Base-by-base conservation (phyloP, 495 filamentous ascomycete genomes). In the Aspergillus sparsus region DNA sequence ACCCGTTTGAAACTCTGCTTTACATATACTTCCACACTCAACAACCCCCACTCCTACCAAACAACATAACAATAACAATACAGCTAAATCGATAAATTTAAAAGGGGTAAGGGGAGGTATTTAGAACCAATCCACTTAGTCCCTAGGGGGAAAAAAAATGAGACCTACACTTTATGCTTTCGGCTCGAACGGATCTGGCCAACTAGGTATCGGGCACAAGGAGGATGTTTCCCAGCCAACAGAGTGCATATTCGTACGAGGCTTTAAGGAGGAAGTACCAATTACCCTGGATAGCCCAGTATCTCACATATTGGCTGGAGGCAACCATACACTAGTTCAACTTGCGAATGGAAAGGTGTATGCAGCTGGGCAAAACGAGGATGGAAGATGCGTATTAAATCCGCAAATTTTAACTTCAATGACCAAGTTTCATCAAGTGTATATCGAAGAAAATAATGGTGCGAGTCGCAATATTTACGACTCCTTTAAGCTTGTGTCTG, bases 151-250 rank as follows among this genome's bases (percentile, higher is more conserved):
- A 52, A 41, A n/a, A 35, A 34, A 18, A 3, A 55, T 18, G 5
- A 39, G n/a, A 37, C 5, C 10, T 31, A 13, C 21, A n/a, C 0
- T 49, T 9, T 27, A 39, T 68, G 86, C 92, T n/a, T 85, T 97
- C 62, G 94, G 94, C 36, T 97, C 93, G 33, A 98, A 97, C 71
- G 87, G 89, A 39, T 89, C 86, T 7, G 90, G 91, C 53, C 94
- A 98, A 69, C 82, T 98, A 37, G 91, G 89, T 37, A 79, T 97
- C 49, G 85, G 85, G 21, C 88, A 93, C 71, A 79, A 74, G 46
- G 80, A 91, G 60, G 92, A 96, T 70, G 83, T 88, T 11, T 87
- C 86, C 5, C 71, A 76, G 0, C 91, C 92, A 5, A 82, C 86
- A 49, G 74, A 68, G 57, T 90, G 87, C 65, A 54, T 81, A 36